Base-by-base conservation (phyloP, 371 early-diverging fungal genomes). In the Zychaea mexicana region DNA sequence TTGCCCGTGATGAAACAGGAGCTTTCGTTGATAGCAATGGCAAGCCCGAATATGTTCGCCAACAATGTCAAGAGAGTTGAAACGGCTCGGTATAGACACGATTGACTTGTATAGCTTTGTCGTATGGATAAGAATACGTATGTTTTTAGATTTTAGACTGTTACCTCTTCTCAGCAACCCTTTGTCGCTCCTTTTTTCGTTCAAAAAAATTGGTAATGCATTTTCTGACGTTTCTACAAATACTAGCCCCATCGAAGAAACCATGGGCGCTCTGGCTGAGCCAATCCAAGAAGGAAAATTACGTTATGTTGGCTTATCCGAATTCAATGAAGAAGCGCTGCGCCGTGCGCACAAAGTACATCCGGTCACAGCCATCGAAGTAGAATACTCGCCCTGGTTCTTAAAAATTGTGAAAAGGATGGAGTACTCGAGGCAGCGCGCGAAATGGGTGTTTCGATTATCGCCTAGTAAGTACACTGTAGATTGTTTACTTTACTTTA, bases 291-390 rank as follows among this genome's bases (percentile, higher is more conserved):
- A 85, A 61, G 87, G 87, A 33, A 85, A 83, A 57, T 80, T 87
- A 3, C 71, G 73, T 17, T 85, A 77, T 63, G 33, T 90, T 30
- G 90, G 91, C 0, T 68, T 88, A 2, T 85, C 83, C 7, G 85
- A 88, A 55, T 86, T 83, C 66, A 64, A 65, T 27, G 85, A 86
- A 0, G 76, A 70, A 1, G 67, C 68, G 2, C 64, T 90, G 26
- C 75, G 88, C 21, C 78, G 83, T 2, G 90, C 89, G 17, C 72
- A 86, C 70, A 76, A 77, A 59, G 73, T 90, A 3, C 89, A 90
- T 66, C 89, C 87, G n/a, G 87, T 90, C 31, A 60, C 83, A 10
- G 87, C 88, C 3, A 70, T 85, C 19, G 83, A 90, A 64, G 64
- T 85, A 17, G 79, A 79, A 60, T 82, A 79, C 69, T 69, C 72